These are phyloP conservation scores for Nepenthes alata DNA, from an alignment of 179 eudicot genomes.

Conservation along the genomic window DNA sequence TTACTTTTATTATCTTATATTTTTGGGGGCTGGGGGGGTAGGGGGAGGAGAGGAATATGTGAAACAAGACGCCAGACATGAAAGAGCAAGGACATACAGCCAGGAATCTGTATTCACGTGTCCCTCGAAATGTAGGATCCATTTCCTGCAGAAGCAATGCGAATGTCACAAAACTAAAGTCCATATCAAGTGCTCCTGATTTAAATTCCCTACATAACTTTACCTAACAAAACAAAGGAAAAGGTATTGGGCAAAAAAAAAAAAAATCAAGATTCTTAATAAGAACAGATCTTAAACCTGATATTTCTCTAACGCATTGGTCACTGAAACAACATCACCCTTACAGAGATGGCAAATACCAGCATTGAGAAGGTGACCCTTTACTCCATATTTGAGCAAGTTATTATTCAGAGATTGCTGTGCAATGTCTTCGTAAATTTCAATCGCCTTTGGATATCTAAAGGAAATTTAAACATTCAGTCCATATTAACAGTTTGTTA, in stretches of 20 bases:
- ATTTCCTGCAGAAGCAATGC: slow-evolving; percentile 31
- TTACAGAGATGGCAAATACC: slow-evolving; percentile 95
- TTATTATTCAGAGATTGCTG: slow-evolving; percentile 59
- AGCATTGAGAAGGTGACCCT: slow-evolving; percentile 91
- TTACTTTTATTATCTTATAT: too few relatives aligned
- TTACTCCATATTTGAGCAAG: slow-evolving; percentile 77
- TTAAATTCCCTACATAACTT: too few relatives aligned
- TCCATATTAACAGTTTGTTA: background rate
- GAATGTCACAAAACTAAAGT: background rate
- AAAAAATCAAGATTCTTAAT: background rate
- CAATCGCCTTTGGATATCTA: slow-evolving; percentile 78
- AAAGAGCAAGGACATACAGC: slow-evolving; percentile 33
- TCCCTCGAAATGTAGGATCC: slow-evolving; percentile 63
- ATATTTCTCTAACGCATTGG: slow-evolving; percentile 71
- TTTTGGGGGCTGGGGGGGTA: too few relatives aligned
- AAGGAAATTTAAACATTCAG: slow-evolving; percentile 2
- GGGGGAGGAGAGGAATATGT: background rate
- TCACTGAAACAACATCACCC: slow-evolving; percentile 69
- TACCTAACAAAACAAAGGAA: background rate
- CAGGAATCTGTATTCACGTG: slow-evolving; percentile 54
- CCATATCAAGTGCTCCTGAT: background rate
- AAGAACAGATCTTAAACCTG: slow-evolving; percentile 60
- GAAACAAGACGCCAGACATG: background rate
- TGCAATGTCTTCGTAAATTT: slow-evolving; percentile 77
- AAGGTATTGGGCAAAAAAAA: background rate